Base-by-base conservation (phyloP, 176 grass and related monocot genomes). In the Oryza meridionalis region DNA sequence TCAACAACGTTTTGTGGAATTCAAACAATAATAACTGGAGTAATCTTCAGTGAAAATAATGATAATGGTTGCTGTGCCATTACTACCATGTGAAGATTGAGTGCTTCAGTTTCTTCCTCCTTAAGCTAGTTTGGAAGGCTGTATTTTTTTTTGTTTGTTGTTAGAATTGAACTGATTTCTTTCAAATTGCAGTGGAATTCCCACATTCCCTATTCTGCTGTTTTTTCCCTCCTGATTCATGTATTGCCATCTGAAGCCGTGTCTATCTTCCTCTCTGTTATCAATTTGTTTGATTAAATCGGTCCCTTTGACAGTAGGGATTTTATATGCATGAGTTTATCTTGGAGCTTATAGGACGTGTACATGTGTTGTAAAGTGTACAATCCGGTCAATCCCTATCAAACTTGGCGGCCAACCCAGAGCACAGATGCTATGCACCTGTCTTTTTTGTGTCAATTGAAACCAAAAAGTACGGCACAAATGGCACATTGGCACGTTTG, bases 381-480 rank as follows among this genome's bases (percentile, higher is more conserved):
- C 59, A 73, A 72, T n/a, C n/a, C n/a, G n/a, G n/a, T n/a, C n/a
- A n/a, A n/a, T 90, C 83, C n/a, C 73, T 86, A 81, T 82, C 83
- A 78, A 67, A 73, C 81, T 67, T 78, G 88, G 88, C 79, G 68
- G 84, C 75, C 71, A 79, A 73, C 68, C 69, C 21, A 75, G 47
- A 75, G 79, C 33, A 69, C 37, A 75, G 84, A 86, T 79, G 75
- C 38, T 47, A 58, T 49, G 62, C 88, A 78, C 22, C 68, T 74
- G 79, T 64, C 65, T 42, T 35, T 35, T 87, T 67, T 47, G 31
- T 78, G 37, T 65, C 26, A 64, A 64, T 37, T 47, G 14, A 37
- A 50, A 90, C 84, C 79, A 86, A 83, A 69, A 90, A 64, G 75
- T 79, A 79, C 47, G 26, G 33, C 35, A 45, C 78, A 89, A 38